Percentiles rank a stretch among this genome's conserved stretches.
These are phyloP conservation scores for Vickermania spadyakhi DNA, from an alignment of 208 protist species.

Conservation along the genomic window DNA sequence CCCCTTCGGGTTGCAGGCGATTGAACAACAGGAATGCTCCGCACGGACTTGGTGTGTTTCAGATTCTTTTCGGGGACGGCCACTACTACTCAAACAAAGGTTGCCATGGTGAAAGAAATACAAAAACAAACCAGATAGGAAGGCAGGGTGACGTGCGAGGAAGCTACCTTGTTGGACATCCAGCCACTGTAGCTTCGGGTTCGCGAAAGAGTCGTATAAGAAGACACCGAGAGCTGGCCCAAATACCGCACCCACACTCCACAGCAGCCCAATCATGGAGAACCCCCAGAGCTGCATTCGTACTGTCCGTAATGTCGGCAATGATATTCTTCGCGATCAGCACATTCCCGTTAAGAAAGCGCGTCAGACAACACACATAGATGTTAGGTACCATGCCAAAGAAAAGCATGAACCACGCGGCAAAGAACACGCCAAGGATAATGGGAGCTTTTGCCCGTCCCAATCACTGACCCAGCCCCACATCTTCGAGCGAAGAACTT, in stretches of 20 bases:
- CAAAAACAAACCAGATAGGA: slow-evolving; percentile 35
- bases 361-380: slow-evolving; percentile 28
- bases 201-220: slow-evolving; percentile 46
- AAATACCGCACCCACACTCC: slow-evolving; percentile 42
- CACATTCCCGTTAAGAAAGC: slow-evolving; percentile 69
- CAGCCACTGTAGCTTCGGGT: slow-evolving; percentile 16
- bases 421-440: slow-evolving; percentile 45
- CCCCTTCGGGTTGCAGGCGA: too few species aligned
- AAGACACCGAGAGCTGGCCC: slow-evolving; percentile 47
- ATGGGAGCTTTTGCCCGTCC: slow-evolving; percentile 36
- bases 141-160: slow-evolving; percentile 25
- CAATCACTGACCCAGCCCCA: slow-evolving; percentile 57
- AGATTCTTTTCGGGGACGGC: slow-evolving; percentile 15
- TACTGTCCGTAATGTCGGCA: slow-evolving; percentile 63
- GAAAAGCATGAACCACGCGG: slow-evolving; percentile 46
- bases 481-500: slow-evolving; percentile 34
- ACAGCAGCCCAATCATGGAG: slow-evolving; percentile 91
- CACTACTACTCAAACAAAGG: slow-evolving; percentile 7
- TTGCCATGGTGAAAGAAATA: slow-evolving; percentile 1
- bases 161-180: slow-evolving; percentile 12
- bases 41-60: slow-evolving; percentile 1
- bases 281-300: slow-evolving; percentile 83
- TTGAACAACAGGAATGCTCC: background rate
- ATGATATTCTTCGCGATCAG: slow-evolving; percentile 75
- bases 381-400: slow-evolving; percentile 54